Evolutionary conservation across 2,329 filamentous ascomycete species (phyloP), one percentile per base, ranked within the genome.

Genomic region (Sporothrix humicola): DNA sequence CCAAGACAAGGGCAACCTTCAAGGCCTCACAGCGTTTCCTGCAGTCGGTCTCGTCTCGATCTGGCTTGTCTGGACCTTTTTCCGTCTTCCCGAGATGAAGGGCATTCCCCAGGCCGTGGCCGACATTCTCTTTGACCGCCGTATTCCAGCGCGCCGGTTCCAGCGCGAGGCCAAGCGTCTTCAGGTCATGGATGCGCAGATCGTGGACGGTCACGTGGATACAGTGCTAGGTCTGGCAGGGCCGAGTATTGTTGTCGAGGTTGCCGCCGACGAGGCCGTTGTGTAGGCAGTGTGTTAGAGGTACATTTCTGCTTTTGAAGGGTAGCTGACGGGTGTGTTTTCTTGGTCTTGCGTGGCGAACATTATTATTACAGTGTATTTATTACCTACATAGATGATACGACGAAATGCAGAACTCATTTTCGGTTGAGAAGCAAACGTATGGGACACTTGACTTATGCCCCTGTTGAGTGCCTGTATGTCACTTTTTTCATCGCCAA

Each of bases 41-140:
- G 76, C 76, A 0, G 48, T 72, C 10, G 73, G 44, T 3, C 54
- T 74, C 0, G 73, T 74, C 1, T 37, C 63, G 7, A 8, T 76
- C 23, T 76, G 74, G 75, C 58, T 75, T 3, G 10, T 73, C 1
- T 77, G 75, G 76, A 54, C 76, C 1, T 20, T 73, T 2, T 31
- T 77, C 7, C 74, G 76, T 12, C 65, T 77, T 31, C 76, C 76
- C 1, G 73, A 72, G 48, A 77, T 74, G 8, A 72, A 75, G 13
- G 73, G 72, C 42, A 75, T 77, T n/a, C 75, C 77, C 26, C 76
- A 48, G 12, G 73, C 75, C 26, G 75, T 76, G 1, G 61, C 78
- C 15, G 78, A 79, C 68, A 69, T 74, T 7, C 69, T 78, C 2
- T 75, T 75, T 59, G 52, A 74, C 26, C 71, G 72, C 23, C 50